phyloP scores from a whole-genome alignment of 805 yeast genomes.

The Maudiozyma barnettii region DNA sequence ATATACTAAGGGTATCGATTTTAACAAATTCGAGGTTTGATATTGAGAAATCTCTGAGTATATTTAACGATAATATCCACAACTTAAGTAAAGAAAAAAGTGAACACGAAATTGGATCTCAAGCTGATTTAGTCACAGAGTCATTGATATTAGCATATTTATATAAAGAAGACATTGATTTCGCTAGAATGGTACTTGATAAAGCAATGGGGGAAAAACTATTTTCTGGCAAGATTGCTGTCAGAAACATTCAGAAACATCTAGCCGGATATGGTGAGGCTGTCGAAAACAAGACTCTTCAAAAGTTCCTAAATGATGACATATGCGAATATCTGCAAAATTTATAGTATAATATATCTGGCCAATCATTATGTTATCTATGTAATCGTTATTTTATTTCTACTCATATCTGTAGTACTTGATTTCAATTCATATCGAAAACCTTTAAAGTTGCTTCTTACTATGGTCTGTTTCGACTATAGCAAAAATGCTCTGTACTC shows the following conservation, averaged over 20 bases:
- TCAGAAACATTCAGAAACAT: constrained; percentile 33
- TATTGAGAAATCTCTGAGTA: constrained; percentile 31
- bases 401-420: too few relatives aligned
- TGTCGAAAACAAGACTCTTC: constrained; percentile 33
- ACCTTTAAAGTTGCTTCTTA: too few relatives aligned
- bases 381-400: too few relatives aligned
- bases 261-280: constrained; percentile 46
- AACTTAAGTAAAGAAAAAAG: constrained; percentile 30
- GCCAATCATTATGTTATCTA: too few relatives aligned
- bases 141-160: constrained; percentile 37
- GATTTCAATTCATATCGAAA: too few relatives aligned
- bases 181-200: constrained; percentile 43
- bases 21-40: constrained; percentile 35
- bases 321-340: not conserved
- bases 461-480: too few relatives aligned
- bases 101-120: constrained; percentile 25
- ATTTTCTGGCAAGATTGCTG: constrained; percentile 34
- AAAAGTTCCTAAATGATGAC: constrained; percentile 5
- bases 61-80: constrained; percentile 39
- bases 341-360: not conserved
- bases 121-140: constrained; percentile 38
- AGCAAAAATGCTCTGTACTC: too few relatives aligned
- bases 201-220: constrained; percentile 35
- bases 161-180: constrained; percentile 41
- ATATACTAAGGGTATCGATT: constrained; percentile 34